phyloP scores from a whole-genome alignment of 805 yeast species.

The Lachancea cidri region DNA sequence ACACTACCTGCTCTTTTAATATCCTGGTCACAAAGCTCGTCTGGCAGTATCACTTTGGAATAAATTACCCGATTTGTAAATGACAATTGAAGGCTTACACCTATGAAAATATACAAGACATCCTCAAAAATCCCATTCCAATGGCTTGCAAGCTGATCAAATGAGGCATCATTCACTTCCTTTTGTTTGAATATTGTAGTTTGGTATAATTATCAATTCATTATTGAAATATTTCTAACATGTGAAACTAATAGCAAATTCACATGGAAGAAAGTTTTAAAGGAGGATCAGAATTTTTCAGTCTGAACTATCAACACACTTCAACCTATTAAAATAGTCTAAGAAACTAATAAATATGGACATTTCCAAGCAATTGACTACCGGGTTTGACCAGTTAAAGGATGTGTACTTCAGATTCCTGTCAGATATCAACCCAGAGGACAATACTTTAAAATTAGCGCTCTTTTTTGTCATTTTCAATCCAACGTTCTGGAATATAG shows the following conservation, averaged over 20 bases:
- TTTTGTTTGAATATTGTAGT: no score
- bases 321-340: neutral
- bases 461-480: conserved; percentile 75
- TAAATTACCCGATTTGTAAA: neutral
- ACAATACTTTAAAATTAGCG: conserved; percentile 37
- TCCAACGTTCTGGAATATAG: conserved; percentile 93
- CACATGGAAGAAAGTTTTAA: neutral
- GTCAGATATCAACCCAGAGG: conserved; percentile 15
- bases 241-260: neutral
- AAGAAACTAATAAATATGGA: conserved; percentile 1
- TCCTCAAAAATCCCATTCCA: neutral
- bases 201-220: neutral
- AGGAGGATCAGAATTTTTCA: neutral
- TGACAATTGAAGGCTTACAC: neutral
- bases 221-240: neutral
- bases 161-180: neutral
- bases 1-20: no score
- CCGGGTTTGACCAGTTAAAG: conserved; percentile 6
- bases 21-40: neutral
- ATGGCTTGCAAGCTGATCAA: neutral
- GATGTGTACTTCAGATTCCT: conserved; percentile 12
- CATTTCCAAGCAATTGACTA: neutral
- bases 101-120: neutral
- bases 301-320: neutral
- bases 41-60: neutral